Conservation (phyloP, 352 stramenopile genomes). For the Globisporangium iwayamae region DNA sequence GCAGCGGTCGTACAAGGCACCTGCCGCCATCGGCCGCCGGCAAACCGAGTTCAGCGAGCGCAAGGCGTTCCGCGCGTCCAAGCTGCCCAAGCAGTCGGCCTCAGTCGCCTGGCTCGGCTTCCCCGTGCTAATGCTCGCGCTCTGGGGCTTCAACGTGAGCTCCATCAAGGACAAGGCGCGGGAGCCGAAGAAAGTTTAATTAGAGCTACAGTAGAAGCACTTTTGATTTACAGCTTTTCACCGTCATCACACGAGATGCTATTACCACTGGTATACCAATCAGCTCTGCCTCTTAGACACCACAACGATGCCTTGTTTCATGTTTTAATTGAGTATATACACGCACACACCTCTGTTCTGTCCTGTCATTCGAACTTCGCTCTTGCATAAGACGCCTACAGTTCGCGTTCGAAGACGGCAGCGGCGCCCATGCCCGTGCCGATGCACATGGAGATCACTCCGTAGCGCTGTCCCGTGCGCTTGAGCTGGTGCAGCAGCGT, state of each 20-base stretch:
- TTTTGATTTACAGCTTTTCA: background rate
- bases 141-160: conserved; percentile 66
- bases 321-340: background rate
- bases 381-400: conserved; percentile 13
- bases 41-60: conserved; percentile 59
- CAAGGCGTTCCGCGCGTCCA: conserved; percentile 60
- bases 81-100: conserved; percentile 54
- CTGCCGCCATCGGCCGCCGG: conserved; percentile 52
- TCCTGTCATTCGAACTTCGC: background rate
- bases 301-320: background rate
- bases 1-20: conserved; percentile 48
- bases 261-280: background rate
- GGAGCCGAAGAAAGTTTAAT: conserved; percentile 26
- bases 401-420: conserved; percentile 87
- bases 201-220: background rate
- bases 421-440: conserved; percentile 94
- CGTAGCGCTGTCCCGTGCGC: conserved; percentile 76
- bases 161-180: conserved; percentile 49
- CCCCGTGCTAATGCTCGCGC: conserved; percentile 39
- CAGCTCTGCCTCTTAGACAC: background rate
- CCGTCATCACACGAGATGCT: background rate
- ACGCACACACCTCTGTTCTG: background rate
- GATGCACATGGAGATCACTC: conserved; percentile 95
- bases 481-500: conserved; percentile 92
- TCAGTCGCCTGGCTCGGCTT: conserved; percentile 66